A percentile compares a stretch with the other conserved stretches of the same genome.
These are phyloP conservation scores for Thraustochytrium striatum DNA, from an alignment of 352 stramenopile species.

Conservation along the genomic window DNA sequence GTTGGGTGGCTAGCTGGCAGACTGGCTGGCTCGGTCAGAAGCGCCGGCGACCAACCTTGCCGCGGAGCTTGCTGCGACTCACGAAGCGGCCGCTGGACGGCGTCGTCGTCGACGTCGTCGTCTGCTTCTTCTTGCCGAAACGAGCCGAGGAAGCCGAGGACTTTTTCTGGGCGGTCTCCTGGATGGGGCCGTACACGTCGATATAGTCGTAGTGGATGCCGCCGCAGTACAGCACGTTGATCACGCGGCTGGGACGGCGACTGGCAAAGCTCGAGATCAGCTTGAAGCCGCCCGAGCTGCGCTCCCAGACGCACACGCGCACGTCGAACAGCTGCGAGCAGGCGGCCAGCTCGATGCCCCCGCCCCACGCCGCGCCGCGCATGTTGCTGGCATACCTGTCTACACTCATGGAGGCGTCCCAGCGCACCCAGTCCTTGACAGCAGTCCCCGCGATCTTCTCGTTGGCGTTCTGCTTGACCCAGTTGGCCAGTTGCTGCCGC, in stretches of 20 bases:
- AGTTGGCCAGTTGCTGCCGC: conserved; percentile 37
- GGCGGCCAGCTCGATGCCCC: conserved; percentile 55
- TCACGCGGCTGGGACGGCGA: neutral
- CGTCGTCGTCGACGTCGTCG: too few relatives aligned
- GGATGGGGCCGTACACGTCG: neutral
- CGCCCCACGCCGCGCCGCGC: conserved; percentile 50
- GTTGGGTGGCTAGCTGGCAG: too few relatives aligned
- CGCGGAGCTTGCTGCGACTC: too few relatives aligned
- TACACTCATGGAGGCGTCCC: conserved; percentile 50
- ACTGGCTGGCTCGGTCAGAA: too few relatives aligned
- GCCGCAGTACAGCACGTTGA: conserved; percentile 54
- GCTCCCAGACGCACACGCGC: conserved; percentile 55
- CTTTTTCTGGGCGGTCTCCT: too few relatives aligned
- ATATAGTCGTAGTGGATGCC: conserved; percentile 54
- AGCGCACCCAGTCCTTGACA: conserved; percentile 53
- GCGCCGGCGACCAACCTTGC: too few relatives aligned
- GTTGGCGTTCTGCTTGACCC: conserved; percentile 44
- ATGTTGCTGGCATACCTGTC: conserved; percentile 49
- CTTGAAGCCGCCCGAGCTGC: conserved; percentile 44
- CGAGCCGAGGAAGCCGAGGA: too few relatives aligned
- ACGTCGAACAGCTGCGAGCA: conserved; percentile 41
- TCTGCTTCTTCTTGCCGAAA: too few relatives aligned
- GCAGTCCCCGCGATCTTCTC: conserved; percentile 51
- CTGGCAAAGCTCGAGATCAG: conserved; percentile 53
- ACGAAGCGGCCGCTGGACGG: too few relatives aligned